Evolutionary conservation across 148 eudicot species (phyloP).

Genomic region (Persicaria tinctoria): DNA sequence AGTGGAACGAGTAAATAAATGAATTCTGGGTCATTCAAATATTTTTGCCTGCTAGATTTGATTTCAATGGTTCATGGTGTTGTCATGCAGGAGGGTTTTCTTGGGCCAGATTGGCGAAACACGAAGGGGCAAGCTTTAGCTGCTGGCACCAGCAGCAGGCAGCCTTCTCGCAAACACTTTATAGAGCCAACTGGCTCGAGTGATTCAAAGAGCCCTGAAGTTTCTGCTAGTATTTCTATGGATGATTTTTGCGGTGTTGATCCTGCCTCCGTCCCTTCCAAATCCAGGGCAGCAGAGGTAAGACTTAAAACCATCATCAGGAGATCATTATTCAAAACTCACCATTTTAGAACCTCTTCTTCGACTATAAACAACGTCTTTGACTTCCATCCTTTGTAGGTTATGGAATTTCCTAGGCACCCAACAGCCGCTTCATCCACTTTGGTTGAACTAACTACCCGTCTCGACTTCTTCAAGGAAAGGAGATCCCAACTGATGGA

Average conservation of each 20-base stretch:
- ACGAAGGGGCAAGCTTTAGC: constrained; percentile 27
- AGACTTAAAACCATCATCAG: neutral
- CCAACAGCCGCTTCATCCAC: constrained; percentile 72
- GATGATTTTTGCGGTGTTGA: constrained; percentile 73
- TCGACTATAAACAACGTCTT: neutral
- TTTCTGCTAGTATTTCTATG: constrained; percentile 42
- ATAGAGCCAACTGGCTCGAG: constrained; percentile 34
- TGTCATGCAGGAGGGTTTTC: constrained; percentile 46
- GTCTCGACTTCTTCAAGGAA: constrained; percentile 98
- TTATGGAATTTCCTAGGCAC: constrained; percentile 58
- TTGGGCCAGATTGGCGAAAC: constrained; percentile 21
- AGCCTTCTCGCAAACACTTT: constrained; percentile 57
- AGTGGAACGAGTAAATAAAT: neutral
- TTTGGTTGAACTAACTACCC: constrained; percentile 81
- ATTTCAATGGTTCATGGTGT: neutral
- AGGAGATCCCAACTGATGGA: constrained; percentile 97
- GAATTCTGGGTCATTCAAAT: neutral
- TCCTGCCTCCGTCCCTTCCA: constrained; percentile 52
- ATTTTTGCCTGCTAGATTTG: neutral
- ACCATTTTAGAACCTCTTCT: neutral
- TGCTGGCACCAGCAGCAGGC: constrained; percentile 51
- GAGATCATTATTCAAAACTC: neutral
- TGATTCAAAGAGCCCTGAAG: constrained; percentile 61
- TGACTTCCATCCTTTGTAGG: constrained; percentile 27
- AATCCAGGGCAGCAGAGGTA: constrained; percentile 69